Percentiles rank a stretch among this genome's conserved stretches.
Evolutionary conservation across 306 rosid species (phyloP).

Genomic region (Inga oerstediana): DNA sequence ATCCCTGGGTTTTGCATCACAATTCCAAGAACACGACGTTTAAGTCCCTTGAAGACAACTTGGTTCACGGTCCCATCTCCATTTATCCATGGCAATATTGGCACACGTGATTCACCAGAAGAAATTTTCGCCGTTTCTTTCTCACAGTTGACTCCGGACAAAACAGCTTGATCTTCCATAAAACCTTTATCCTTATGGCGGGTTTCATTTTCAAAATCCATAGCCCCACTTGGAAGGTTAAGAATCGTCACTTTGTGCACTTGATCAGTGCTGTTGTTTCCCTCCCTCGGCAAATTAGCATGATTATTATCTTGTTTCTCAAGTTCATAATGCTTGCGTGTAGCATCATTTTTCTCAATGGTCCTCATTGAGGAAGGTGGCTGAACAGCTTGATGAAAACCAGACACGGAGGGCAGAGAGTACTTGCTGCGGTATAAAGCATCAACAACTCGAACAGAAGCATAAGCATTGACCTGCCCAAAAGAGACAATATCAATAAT

Average conservation of each 20-base stretch:
- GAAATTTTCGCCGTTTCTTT: slow-evolving; percentile 44
- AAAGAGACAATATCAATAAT: not conserved
- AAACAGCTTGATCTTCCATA: slow-evolving; percentile 39
- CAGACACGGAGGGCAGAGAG: slow-evolving; percentile 59
- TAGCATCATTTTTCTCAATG: slow-evolving; percentile 34
- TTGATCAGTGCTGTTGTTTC: slow-evolving; percentile 35
- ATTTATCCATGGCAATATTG: slow-evolving; percentile 93
- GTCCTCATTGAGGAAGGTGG: slow-evolving; percentile 49
- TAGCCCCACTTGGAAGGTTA: slow-evolving; percentile 60
- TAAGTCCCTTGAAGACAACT: slow-evolving; percentile 76
- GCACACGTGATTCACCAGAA: slow-evolving; percentile 54
- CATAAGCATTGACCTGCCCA: slow-evolving; percentile 85
- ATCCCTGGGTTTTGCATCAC: slow-evolving; percentile 98
- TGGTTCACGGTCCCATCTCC: slow-evolving; percentile 88
- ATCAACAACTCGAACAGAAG: slow-evolving; percentile 72
- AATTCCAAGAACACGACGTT: slow-evolving; percentile 78
- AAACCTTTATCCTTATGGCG: slow-evolving; percentile 35
- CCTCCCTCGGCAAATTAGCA: slow-evolving; percentile 40
- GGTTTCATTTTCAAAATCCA: slow-evolving; percentile 45
- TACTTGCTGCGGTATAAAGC: slow-evolving; percentile 73
- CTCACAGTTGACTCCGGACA: slow-evolving; percentile 35
- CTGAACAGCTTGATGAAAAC: slow-evolving; percentile 42
- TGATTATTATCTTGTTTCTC: slow-evolving; percentile 29
- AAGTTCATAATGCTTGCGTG: slow-evolving; percentile 31
- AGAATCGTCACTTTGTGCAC: slow-evolving; percentile 87